Evolutionary conservation across 768 basidiomycete species (phyloP).

Genomic region (Zangia roseola): DNA sequence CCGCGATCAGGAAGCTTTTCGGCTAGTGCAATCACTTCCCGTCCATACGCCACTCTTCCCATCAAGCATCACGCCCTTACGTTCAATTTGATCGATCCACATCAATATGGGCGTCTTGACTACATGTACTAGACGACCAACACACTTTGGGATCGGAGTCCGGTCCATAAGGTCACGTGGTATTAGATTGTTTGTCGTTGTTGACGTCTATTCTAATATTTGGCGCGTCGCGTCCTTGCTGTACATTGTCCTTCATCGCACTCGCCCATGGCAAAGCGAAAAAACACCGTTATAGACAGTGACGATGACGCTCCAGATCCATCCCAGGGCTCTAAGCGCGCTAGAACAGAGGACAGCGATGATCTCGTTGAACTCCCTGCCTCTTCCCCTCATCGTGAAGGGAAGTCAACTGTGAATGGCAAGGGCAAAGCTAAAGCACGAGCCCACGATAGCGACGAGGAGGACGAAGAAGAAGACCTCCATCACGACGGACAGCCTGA

Average conservation of each 20-base stretch:
- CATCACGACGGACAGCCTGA: constrained; percentile 37
- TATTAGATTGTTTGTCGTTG: constrained; percentile 21
- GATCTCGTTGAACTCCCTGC: constrained; percentile 26
- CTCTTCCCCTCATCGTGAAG: constrained; percentile 22
- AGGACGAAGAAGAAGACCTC: constrained; percentile 33
- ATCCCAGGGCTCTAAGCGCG: constrained; percentile 43
- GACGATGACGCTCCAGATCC: constrained; percentile 37
- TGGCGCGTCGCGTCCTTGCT: constrained; percentile 31
- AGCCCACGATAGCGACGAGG: constrained; percentile 30
- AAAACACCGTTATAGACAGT: constrained; percentile 37
- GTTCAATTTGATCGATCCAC: not conserved
- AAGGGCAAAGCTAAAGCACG: constrained; percentile 32
- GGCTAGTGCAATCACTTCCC: constrained; percentile 13
- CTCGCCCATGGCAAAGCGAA: constrained; percentile 56
- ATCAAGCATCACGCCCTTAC: no score
- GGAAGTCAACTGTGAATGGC: constrained; percentile 29
- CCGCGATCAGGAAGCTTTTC: constrained; percentile 12
- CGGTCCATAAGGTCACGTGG: constrained; percentile 4
- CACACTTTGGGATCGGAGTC: not conserved
- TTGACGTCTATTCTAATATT: constrained; percentile 9
- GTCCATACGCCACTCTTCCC: no score
- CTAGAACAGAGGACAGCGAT: constrained; percentile 41
- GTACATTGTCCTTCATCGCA: not conserved
- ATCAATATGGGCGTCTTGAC: not conserved
- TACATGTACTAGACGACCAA: no score